These are phyloP conservation scores for Mimosa pudica DNA, from an alignment of 306 rosid species.

Conservation along the genomic window DNA sequence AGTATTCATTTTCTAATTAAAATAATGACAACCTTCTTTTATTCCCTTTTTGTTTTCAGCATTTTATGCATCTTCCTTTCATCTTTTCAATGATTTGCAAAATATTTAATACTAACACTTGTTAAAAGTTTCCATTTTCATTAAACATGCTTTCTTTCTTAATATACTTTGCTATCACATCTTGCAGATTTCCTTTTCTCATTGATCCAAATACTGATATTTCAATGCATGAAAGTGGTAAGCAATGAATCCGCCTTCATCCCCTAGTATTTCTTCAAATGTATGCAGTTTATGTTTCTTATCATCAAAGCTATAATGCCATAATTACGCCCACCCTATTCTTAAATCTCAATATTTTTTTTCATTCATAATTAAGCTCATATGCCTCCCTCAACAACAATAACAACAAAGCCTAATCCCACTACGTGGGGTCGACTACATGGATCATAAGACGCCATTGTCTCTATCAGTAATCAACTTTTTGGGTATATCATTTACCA, in stretches of 20 bases:
- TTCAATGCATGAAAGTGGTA: conserved; percentile 88
- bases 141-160: neutral
- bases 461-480: no score
- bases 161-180: conserved; percentile 12
- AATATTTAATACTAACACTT: conserved; percentile 11
- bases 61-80: neutral
- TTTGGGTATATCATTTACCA: no score
- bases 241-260: conserved; percentile 34
- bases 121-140: conserved; percentile 2
- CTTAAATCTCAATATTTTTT: neutral
- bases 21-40: neutral
- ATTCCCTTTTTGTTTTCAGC: neutral
- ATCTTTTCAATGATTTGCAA: conserved; percentile 3
- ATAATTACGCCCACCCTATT: neutral
- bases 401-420: no score
- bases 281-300: conserved; percentile 25
- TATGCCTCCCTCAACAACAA: no score
- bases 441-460: no score
- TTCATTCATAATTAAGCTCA: neutral
- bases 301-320: neutral
- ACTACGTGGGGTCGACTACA: no score
- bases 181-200: conserved; percentile 91
- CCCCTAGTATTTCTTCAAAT: conserved; percentile 27
- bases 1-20: neutral
- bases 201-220: conserved; percentile 63